Percentiles rank a stretch among this genome's conserved stretches.
Evolutionary conservation across 1,139 yeast species (phyloP).

Genomic region (Ogataea hybrid): DNA sequence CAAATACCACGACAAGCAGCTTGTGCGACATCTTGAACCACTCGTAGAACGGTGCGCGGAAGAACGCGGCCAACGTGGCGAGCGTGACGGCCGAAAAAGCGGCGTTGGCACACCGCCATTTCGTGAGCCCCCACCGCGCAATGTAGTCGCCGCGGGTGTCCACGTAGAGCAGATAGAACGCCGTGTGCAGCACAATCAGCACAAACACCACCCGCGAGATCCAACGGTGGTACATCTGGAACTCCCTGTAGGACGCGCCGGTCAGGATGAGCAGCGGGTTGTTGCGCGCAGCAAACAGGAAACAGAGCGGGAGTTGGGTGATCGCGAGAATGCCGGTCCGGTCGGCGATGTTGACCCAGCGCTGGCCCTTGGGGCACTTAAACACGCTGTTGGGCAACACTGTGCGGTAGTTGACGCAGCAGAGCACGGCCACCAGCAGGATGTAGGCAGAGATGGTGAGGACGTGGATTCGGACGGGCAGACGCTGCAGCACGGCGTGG

Average conservation of each 20-base stretch:
- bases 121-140: slow-evolving; percentile 42
- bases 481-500: slow-evolving; percentile 5
- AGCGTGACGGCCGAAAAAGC: slow-evolving; percentile 33
- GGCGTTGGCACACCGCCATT: slow-evolving; percentile 39
- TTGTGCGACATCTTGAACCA: slow-evolving; percentile 43
- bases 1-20: slow-evolving; percentile 39
- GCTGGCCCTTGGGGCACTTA: slow-evolving; percentile 29
- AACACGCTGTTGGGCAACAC: slow-evolving; percentile 31
- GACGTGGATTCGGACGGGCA: slow-evolving; percentile 34
- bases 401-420: slow-evolving; percentile 29
- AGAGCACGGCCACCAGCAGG: slow-evolving; percentile 25
- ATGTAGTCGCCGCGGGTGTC: slow-evolving; percentile 39
- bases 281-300: slow-evolving; percentile 63
- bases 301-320: slow-evolving; percentile 52
- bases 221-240: slow-evolving; percentile 61
- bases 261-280: slow-evolving; percentile 56
- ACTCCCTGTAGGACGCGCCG: slow-evolving; percentile 59
- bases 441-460: slow-evolving; percentile 29
- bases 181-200: slow-evolving; percentile 40
- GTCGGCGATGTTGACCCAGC: slow-evolving; percentile 48
- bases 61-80: slow-evolving; percentile 31
- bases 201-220: slow-evolving; percentile 47
- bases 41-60: slow-evolving; percentile 46
- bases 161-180: slow-evolving; percentile 37
- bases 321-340: slow-evolving; percentile 59